phyloP scores from a whole-genome alignment of 1,284 basidiomycete genomes.

The Ceraceosorus guamensis region DNA sequence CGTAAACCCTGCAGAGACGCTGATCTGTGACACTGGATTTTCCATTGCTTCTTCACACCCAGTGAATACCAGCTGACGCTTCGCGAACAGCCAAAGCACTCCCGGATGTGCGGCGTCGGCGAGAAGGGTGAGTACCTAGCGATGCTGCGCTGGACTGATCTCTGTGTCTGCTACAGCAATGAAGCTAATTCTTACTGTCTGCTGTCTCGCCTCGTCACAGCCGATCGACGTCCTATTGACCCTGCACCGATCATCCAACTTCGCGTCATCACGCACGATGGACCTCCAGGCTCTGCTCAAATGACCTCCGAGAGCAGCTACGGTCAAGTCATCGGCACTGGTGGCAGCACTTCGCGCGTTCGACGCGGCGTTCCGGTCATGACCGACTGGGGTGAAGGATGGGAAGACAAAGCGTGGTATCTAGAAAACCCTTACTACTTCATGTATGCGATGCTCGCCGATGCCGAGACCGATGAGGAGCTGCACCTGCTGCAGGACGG shows the following conservation, averaged over 20 bases:
- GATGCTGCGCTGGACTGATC: neutral
- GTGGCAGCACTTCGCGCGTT: conserved; percentile 6
- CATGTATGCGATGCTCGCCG: conserved; percentile 45
- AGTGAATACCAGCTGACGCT: conserved; percentile 38
- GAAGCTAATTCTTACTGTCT: too few relatives aligned
- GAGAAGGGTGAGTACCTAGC: conserved; percentile 59
- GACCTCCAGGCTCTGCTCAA: neutral
- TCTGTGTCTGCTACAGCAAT: too few relatives aligned
- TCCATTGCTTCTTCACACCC: neutral
- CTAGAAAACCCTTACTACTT: conserved; percentile 44
- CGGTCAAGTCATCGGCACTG: neutral
- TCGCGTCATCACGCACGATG: conserved; percentile 60
- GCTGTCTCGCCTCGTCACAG: conserved; percentile 12
- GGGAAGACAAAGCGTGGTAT: conserved; percentile 47
- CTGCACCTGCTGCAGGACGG: conserved; percentile 87
- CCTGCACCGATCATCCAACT: conserved; percentile 94
- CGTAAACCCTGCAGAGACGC: neutral
- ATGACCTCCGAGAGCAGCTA: conserved; percentile 3
- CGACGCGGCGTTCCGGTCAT: conserved; percentile 29
- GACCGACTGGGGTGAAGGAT: conserved; percentile 31
- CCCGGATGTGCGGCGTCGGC: conserved; percentile 42
- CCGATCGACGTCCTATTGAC: conserved; percentile 86
- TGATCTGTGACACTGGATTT: neutral
- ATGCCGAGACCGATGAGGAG: conserved; percentile 62
- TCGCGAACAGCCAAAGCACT: conserved; percentile 43